These are phyloP conservation scores for Apocynum venetum DNA, from an alignment of 257 asterid species.

Conservation along the genomic window DNA sequence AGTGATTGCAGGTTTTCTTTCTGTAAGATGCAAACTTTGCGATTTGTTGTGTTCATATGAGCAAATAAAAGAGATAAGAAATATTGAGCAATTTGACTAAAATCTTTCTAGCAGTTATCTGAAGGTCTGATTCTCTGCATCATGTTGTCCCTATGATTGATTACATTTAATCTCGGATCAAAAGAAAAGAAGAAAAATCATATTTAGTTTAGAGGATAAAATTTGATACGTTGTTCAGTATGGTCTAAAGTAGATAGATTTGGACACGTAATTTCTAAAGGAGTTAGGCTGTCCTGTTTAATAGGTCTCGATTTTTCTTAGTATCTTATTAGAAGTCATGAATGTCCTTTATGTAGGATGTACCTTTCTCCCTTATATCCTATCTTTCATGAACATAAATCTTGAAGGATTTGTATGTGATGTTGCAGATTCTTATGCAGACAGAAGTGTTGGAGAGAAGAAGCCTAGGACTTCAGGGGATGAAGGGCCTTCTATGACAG, in stretches of 20 bases:
- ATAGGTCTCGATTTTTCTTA: neutral
- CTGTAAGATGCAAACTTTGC: neutral
- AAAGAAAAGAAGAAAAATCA: neutral
- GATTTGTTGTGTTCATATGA: neutral
- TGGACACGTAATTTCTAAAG: neutral
- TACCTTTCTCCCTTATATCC: neutral
- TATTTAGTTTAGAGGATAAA: neutral
- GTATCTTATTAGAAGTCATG: neutral
- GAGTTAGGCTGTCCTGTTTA: neutral
- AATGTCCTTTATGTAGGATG: neutral
- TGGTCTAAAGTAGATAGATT: neutral
- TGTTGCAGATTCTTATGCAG: slow-evolving; percentile 52
- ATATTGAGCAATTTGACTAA: neutral
- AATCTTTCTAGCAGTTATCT: neutral
- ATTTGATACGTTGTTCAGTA: neutral
- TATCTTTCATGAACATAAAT: slow-evolving; percentile 11
- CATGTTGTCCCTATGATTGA: neutral
- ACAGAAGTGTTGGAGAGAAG: slow-evolving; percentile 91
- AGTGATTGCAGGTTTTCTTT: neutral
- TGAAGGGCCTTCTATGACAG: slow-evolving; percentile 67
- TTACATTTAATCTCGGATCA: neutral
- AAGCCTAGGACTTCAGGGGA: slow-evolving; percentile 70
- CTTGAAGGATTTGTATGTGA: slow-evolving; percentile 17
- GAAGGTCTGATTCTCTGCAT: neutral
- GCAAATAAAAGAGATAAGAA: neutral